Evolutionary conservation across 176 grass and related monocot genomes (phyloP).

Genomic region (Triticum timopheevii): DNA sequence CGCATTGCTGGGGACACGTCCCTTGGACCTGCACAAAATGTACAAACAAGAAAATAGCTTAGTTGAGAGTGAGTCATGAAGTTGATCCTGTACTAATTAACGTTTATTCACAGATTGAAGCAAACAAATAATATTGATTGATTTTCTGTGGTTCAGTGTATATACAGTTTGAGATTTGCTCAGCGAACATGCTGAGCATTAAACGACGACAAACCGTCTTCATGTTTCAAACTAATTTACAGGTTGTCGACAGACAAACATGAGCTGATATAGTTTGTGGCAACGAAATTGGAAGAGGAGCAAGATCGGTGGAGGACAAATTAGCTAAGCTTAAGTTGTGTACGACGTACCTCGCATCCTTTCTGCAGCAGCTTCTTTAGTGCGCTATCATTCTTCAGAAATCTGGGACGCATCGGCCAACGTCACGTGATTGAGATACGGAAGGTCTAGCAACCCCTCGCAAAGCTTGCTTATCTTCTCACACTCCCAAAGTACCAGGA

Average conservation of each 20-base stretch:
- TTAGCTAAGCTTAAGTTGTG: neutral
- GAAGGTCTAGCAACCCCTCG: neutral
- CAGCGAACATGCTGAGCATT: too few species aligned
- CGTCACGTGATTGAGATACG: neutral
- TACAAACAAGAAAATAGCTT: too few species aligned
- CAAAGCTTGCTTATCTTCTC: neutral
- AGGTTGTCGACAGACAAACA: too few species aligned
- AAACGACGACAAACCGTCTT: too few species aligned
- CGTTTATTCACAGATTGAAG: too few species aligned
- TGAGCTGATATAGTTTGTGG: neutral
- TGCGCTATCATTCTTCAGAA: neutral
- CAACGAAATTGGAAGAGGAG: neutral
- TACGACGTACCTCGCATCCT: neutral
- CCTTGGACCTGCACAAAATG: neutral
- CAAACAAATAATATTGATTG: too few species aligned
- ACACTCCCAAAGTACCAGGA: rapidly evolving
- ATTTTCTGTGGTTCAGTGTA: too few species aligned
- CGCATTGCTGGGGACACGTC: neutral
- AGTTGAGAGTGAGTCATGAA: too few species aligned
- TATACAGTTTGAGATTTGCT: too few species aligned
- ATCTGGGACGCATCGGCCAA: neutral
- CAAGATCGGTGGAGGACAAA: neutral
- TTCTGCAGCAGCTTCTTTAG: neutral
- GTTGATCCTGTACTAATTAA: too few species aligned
- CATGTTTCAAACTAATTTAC: too few species aligned